Evolutionary conservation across 805 yeast genomes (phyloP).

Genomic region (Starmera dryadoides): DNA sequence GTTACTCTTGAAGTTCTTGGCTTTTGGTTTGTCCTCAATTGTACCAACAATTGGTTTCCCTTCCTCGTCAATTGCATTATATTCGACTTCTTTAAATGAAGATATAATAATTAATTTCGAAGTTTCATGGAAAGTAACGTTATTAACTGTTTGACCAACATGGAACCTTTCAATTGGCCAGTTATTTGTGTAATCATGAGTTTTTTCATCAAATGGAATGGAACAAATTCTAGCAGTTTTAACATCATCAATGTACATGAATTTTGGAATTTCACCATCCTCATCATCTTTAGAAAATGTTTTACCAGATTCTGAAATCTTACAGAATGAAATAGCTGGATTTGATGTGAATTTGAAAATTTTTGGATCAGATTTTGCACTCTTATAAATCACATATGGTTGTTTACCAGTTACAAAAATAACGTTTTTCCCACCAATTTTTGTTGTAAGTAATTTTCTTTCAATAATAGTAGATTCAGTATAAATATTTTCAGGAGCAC

Average conservation of each 20-base stretch:
- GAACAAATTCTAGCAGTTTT: slow-evolving; percentile 56
- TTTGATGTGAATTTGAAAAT: slow-evolving; percentile 59
- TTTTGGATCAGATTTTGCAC: slow-evolving; percentile 55
- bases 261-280: slow-evolving; percentile 22
- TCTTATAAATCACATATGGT: slow-evolving; percentile 63
- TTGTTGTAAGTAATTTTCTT: slow-evolving; percentile 53
- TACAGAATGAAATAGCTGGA: slow-evolving; percentile 61
- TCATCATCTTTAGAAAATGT: slow-evolving; percentile 4
- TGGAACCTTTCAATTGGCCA: slow-evolving; percentile 48
- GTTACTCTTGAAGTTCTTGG: slow-evolving; percentile 50
- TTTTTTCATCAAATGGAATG: slow-evolving; percentile 21
- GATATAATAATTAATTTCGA: slow-evolving; percentile 59
- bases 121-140: slow-evolving; percentile 61
- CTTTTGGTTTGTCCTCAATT: slow-evolving; percentile 40
- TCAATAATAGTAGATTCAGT: slow-evolving; percentile 55
- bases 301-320: slow-evolving; percentile 28
- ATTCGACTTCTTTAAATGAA: slow-evolving; percentile 51
- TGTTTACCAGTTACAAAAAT: slow-evolving; percentile 69
- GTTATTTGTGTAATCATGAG: slow-evolving; percentile 43
- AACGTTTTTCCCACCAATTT: slow-evolving; percentile 49
- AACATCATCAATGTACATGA: slow-evolving; percentile 64
- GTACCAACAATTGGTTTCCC: slow-evolving; percentile 55
- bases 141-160: slow-evolving; percentile 57
- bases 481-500: slow-evolving; percentile 77
- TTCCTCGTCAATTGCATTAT: slow-evolving; percentile 67